These are phyloP conservation scores for Cercophora sp. DNA, from an alignment of 495 filamentous ascomycete species.

Conservation along the genomic window DNA sequence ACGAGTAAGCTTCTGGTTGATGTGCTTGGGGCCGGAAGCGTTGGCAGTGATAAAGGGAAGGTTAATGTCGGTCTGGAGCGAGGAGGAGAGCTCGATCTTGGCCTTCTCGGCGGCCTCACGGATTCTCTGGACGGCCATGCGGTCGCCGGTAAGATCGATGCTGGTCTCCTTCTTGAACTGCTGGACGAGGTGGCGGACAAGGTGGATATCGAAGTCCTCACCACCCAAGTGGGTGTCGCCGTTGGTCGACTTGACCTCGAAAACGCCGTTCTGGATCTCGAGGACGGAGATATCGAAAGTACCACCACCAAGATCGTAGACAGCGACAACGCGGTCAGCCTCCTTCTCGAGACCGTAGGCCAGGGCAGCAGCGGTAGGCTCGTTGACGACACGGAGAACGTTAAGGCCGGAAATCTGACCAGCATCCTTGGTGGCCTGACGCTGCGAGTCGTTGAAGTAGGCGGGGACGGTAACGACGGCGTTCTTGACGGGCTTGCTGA, in stretches of 20 bases:
- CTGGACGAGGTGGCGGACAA: slow-evolving; percentile 91
- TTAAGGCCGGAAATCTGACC: slow-evolving; percentile 94
- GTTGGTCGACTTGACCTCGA: slow-evolving; percentile 98
- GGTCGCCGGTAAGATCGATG: slow-evolving; percentile 86
- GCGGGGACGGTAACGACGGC: slow-evolving; percentile 94
- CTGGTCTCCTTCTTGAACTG: slow-evolving; percentile 95
- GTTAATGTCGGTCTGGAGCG: slow-evolving; percentile 96
- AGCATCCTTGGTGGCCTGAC: slow-evolving; percentile 96
- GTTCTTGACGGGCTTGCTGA: slow-evolving; percentile 86
- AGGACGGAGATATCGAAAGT: slow-evolving; percentile 98
- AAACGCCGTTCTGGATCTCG: slow-evolving; percentile 96
- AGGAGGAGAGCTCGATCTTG: slow-evolving; percentile 98
- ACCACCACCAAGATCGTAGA: slow-evolving; percentile 98
- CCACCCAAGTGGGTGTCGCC: slow-evolving; percentile 97
- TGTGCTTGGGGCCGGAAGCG: slow-evolving; percentile 91
- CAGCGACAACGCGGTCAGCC: slow-evolving; percentile 82
- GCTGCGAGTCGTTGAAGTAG: slow-evolving; percentile 98
- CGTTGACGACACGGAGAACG: slow-evolving; percentile 94
- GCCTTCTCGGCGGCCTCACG: slow-evolving; percentile 99
- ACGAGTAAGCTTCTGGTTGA: slow-evolving; percentile 91
- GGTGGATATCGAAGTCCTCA: slow-evolving; percentile 95
- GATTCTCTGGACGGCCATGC: slow-evolving; percentile 99
- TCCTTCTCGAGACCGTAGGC: slow-evolving; percentile 96
- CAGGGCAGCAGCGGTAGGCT: slow-evolving; percentile 90
- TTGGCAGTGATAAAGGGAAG: slow-evolving; percentile 98